Base-by-base conservation (phyloP, 2,329 filamentous ascomycete genomes). In the Akanthomyces uredinophilus region DNA sequence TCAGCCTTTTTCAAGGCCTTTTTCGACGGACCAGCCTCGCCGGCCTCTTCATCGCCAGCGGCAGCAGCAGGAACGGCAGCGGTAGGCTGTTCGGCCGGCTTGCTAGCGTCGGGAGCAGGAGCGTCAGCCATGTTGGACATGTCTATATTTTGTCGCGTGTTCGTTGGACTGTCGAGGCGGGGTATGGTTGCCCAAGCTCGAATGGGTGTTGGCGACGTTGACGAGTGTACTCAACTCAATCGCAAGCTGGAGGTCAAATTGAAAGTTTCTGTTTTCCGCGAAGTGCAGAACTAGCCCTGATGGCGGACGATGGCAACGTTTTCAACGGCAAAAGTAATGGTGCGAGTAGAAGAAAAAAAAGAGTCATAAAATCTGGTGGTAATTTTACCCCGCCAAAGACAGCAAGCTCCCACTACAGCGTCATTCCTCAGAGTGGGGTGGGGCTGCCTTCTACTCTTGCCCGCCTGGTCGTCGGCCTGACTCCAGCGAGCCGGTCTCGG, bases 1-100 rank as follows among this genome's bases (percentile, higher is more conserved):
- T 90, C 89, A 51, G 90, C 87, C 80, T 96, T 96, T 80, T 96
- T 96, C 66, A 89, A 78, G 18, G 87, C 91, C 76, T 88, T 93
- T 79, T 96, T 93, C 64, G 88, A 91, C 47, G 83, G 80, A 16
- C 78, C 65, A 35, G 68, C 68, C 35, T 62, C 64, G 41, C 64
- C 65, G 2, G 59, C 67, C 18, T 47, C 65, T 3, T 54, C 67
- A 5, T 54, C 65, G 5, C 4, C 62, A 13, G 29, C 56, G n/a
- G 49, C 22, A 6, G 56, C 65, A 20, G 22, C 60, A 16, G 61
- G 52, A 29, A 51, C 56, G 11, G 57, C 57, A 18, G 60, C 62
- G 18, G 61, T 37, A 18, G 64, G 58, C 47, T 51, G 18, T 50
- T 63, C 62, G 16, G 14, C 51, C 16, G 63, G 54, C 24, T 55